These are phyloP conservation scores for Chrysosporium queenslandicum DNA, from an alignment of 2,329 filamentous ascomycete genomes.

Conservation along the genomic window DNA sequence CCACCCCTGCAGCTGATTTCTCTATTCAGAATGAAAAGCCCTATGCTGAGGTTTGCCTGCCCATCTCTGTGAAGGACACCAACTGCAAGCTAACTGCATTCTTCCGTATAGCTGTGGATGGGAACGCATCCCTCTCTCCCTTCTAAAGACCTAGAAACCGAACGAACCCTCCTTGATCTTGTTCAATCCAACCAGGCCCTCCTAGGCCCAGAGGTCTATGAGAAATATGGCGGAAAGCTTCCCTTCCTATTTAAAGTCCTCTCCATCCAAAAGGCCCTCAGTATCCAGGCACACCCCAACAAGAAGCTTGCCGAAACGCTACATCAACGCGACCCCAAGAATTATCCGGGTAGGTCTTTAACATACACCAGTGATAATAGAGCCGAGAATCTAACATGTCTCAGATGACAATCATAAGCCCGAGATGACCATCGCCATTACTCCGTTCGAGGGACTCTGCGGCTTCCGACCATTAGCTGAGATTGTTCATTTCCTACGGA, in stretches of 20 bases:
- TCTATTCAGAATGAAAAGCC: conserved; percentile 75
- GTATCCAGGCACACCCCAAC: conserved; percentile 94
- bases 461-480: conserved; percentile 84
- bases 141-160: conserved; percentile 76
- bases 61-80: conserved; percentile 1
- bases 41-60: conserved; percentile 70
- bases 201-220: conserved; percentile 60
- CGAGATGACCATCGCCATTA: conserved; percentile 98
- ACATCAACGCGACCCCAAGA: conserved; percentile 74
- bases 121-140: conserved; percentile 94
- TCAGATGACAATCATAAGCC: conserved; percentile 96
- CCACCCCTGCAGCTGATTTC: conserved; percentile 66
- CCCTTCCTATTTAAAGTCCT: conserved; percentile 98
- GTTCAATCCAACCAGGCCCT: conserved; percentile 78
- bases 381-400: background rate
- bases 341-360: conserved; percentile 59
- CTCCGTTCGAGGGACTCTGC: conserved; percentile 89
- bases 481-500: conserved; percentile 72
- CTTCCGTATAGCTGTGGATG: conserved; percentile 74
- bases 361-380: too few species aligned
- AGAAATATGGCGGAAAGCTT: conserved; percentile 69
- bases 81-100: conserved; percentile 12
- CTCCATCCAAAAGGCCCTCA: conserved; percentile 88
- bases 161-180: conserved; percentile 75
- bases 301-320: conserved; percentile 86